A percentile compares a stretch with the other conserved stretches of the same genome.
Conservation (phyloP, 1,284 basidiomycete species). For the Apiotrichum montevideense region DNA sequence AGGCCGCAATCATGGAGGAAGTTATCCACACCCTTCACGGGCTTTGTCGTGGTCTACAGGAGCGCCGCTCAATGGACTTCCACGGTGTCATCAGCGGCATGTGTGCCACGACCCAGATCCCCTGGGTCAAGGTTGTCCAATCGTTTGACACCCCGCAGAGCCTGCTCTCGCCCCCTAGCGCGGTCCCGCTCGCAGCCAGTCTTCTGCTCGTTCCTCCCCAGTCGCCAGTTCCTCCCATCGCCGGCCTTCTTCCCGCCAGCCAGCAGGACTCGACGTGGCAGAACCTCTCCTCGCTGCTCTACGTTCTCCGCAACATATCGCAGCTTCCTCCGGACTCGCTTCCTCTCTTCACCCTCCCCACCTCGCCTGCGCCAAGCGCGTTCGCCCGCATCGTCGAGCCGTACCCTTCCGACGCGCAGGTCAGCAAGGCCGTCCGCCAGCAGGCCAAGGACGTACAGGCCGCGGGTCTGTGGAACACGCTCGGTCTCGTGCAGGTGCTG, state of each 20-base stretch:
- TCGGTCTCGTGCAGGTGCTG: conserved; percentile 85
- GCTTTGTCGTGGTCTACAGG: conserved; percentile 39
- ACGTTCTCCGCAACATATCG: conserved; percentile 78
- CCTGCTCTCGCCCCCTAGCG: conserved; percentile 38
- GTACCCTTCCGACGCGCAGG: conserved; percentile 58
- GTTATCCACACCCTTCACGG: conserved; percentile 32
- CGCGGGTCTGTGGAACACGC: conserved; percentile 81
- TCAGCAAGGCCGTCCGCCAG: conserved; percentile 53
- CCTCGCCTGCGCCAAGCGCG: conserved; percentile 67
- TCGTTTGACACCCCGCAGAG: conserved; percentile 41
- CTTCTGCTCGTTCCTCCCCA: conserved; percentile 47
- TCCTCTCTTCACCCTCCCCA: conserved; percentile 78
- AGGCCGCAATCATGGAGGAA: conserved; percentile 25
- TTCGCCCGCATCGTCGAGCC: conserved; percentile 70
- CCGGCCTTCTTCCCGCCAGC: conserved; percentile 43
- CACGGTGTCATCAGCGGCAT: conserved; percentile 57
- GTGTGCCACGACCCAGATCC: conserved; percentile 59
- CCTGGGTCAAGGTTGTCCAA: conserved; percentile 63
- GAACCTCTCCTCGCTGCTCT: conserved; percentile 78
- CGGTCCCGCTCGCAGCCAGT: conserved; percentile 41
- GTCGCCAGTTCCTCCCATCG: conserved; percentile 44
- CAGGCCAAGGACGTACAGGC: conserved; percentile 66
- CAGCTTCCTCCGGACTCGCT: conserved; percentile 83
- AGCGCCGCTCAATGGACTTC: conserved; percentile 45
- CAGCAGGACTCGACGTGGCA: conserved; percentile 61